Evolutionary conservation across 164 flowering plant genomes (phyloP).

Genomic region (Liriodendron chinense): DNA sequence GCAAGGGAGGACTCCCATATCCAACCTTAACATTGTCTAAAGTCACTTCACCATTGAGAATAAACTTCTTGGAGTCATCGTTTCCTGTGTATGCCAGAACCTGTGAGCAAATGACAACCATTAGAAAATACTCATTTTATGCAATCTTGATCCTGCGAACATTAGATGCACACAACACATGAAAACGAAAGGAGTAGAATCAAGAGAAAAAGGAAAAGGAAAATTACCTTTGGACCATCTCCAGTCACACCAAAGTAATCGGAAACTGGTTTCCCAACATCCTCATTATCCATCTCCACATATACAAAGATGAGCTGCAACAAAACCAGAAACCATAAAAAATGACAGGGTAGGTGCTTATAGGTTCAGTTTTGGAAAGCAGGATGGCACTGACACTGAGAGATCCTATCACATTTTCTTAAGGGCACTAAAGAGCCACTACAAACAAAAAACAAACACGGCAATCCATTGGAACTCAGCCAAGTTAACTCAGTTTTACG

Average conservation of each 20-base stretch:
- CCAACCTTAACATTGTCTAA: constrained; percentile 68
- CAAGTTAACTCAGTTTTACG: too few relatives aligned
- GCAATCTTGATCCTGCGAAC: not conserved
- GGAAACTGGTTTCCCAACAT: constrained; percentile 82
- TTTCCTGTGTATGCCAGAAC: constrained; percentile 75
- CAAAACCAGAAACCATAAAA: not conserved
- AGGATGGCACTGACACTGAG: not conserved
- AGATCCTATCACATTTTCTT: not conserved
- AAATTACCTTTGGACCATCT: constrained; percentile 56
- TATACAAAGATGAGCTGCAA: constrained; percentile 80
- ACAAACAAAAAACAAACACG: not conserved
- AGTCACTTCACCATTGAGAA: constrained; percentile 62
- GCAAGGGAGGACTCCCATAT: not conserved
- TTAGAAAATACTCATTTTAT: not conserved
- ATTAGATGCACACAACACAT: not conserved
- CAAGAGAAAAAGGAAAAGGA: not conserved
- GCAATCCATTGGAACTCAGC: not conserved
- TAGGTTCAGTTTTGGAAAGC: not conserved
- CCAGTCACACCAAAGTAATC: constrained; percentile 85
- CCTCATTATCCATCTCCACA: constrained; percentile 82
- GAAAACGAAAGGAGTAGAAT: not conserved
- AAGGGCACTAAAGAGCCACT: not conserved
- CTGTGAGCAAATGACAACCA: constrained; percentile 30
- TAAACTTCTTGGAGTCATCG: constrained; percentile 64
- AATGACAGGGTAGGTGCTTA: not conserved